Base-by-base conservation (phyloP, 805 yeast genomes). In the Kurtzmaniella fragi region DNA sequence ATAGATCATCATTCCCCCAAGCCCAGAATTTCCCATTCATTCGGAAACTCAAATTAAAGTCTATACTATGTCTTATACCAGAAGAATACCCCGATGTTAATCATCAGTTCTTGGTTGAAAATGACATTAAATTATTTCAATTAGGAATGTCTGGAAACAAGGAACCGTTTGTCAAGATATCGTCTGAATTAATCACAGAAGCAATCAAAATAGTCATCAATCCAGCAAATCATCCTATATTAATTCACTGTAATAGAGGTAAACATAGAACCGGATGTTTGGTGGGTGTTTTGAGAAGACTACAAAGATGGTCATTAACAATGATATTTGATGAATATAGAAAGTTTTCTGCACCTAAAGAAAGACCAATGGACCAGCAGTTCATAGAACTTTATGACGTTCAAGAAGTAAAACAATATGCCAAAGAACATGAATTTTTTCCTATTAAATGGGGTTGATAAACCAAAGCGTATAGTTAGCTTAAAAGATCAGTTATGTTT, bases 201-300 rank as follows among this genome's bases (percentile, higher is more conserved):
- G 96, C 97, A 0, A 67, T 91, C 46, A 80, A 82, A 54, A 83
- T 89, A 27, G 86, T 88, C 11, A 59, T 88, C 12, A 73, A 93
- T 52, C 96, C 97, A 0, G 80, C 58, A 16, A 91, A 93, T 60
- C 98, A 89, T 42, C 99, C 99, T 2, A 69, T 93, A 10, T 67
- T 93, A 46, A 86, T 93, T 32, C 99, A 93, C 60, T 93, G 99
- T 63, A 93, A 93, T 62, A 69, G 96, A 42, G 99, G 99, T 9
- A 93, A 91, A 59, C 99, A 93, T 59, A 73, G 99, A 49, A 93
- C 99, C 0, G 99, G 99, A 0, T 93, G 98, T 59, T 70, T 93
- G 12, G 90, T 93, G 25, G 99, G 99, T 2, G 91, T 96, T 54
- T 71, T 93, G 27, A 67, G 99, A 43, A 71, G 93, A 50, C 63